Conservation (phyloP, 1,284 basidiomycete genomes). For the Tylopilus sp. region DNA sequence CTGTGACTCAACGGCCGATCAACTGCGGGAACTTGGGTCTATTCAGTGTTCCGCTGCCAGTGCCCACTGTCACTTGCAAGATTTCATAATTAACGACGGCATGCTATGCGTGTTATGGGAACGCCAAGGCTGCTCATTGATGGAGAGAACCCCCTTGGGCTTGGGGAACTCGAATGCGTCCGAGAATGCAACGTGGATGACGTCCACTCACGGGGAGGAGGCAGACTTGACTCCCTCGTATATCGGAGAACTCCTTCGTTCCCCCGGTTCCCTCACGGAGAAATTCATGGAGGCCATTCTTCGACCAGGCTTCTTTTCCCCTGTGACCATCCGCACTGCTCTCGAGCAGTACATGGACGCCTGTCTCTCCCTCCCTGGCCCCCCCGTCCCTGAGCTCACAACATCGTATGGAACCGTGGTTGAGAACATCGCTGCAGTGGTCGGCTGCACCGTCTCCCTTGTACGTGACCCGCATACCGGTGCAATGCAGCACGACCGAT, state of each 20-base stretch:
- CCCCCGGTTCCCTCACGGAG: constrained; percentile 68
- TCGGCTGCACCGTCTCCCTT: constrained; percentile 79
- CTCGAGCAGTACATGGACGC: constrained; percentile 77
- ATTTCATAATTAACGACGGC: constrained; percentile 58
- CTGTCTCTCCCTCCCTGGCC: constrained; percentile 62
- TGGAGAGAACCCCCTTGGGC: constrained; percentile 53
- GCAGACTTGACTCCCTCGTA: constrained; percentile 80
- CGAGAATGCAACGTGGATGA: constrained; percentile 45
- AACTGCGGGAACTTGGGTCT: constrained; percentile 50
- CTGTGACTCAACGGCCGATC: constrained; percentile 50
- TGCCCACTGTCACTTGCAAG: constrained; percentile 67
- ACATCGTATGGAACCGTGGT: constrained; percentile 63
- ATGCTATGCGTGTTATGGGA: constrained; percentile 71
- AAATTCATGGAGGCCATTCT: constrained; percentile 81
- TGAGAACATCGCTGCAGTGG: constrained; percentile 78
- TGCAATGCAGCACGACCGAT: constrained; percentile 70
- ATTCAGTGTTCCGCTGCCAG: constrained; percentile 59
- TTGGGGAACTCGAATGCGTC: constrained; percentile 36
- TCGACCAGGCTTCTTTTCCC: constrained; percentile 84
- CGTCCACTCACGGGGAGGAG: constrained; percentile 57
- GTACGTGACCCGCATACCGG: constrained; percentile 76
- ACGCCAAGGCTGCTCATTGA: constrained; percentile 67
- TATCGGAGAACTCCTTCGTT: constrained; percentile 77
- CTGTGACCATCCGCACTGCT: constrained; percentile 73
- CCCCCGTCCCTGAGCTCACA: constrained; percentile 48